Base-by-base conservation (phyloP, 2,329 filamentous ascomycete species). In the Fusarium ramigenum region DNA sequence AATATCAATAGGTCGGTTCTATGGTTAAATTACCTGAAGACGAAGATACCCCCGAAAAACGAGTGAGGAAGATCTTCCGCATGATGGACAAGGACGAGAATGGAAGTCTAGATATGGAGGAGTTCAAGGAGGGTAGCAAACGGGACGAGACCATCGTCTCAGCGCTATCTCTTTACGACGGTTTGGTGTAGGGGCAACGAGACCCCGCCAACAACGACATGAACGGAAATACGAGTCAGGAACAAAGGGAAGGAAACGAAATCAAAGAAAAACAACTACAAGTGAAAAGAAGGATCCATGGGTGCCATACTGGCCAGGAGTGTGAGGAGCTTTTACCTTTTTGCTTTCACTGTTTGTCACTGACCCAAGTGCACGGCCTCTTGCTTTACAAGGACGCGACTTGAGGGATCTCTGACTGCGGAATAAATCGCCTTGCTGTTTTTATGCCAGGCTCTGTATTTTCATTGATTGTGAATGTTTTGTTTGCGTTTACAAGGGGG, bases 1-100 rank as follows among this genome's bases (percentile, higher is more conserved):
- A 78, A 53, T 28, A 43, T 49, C 46, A 25, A 37, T 50, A 98
- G 95, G 95, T 98, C 79, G 96, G 96, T 75, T 97, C 95, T 59
- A 99, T 99, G 96, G 96, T 99, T 79, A 98, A 98, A 84, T 89
- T 99, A 49, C 96, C 96, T 59, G 95, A 98, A 83, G 96, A 99
- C 85, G 96, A 99, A 86, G 96, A 99, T 85, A 99, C 96, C 64
- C 96, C 96, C 23, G 96, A 98, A 88, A 99, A 99, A 87, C 93
- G 96, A 74, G 96, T 99, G 72, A 91, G 89, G 84, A 99, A 99
- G 88, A 98, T 99, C 83, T 99, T 99, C 88, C 89, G 93, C 79
- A 98, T 98, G 96, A 99, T 99, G 96, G 96, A 99, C 87, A 99
- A 99, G 89, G 96, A 99, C 82, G 96, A 98, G 86, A 98, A 98